Conservation (phyloP, 306 rosid genomes). For the Erythrophleum fordii region DNA sequence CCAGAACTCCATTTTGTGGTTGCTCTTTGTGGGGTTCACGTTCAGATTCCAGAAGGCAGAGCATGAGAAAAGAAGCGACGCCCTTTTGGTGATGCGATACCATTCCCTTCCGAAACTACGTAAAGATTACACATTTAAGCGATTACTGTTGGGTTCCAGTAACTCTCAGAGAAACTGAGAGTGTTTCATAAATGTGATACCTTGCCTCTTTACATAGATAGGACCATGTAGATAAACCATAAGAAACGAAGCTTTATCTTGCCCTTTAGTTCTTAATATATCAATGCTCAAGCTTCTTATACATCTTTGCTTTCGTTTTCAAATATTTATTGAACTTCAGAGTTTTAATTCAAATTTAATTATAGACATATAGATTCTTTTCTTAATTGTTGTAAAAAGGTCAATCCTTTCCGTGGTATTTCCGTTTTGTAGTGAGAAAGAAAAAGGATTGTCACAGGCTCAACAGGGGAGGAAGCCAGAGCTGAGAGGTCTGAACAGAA, state of each 20-base stretch:
- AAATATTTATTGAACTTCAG: neutral
- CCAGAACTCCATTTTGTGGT: constrained; percentile 9
- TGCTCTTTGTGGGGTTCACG: constrained; percentile 42
- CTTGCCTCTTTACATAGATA: constrained; percentile 6
- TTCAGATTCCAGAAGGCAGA: constrained; percentile 36
- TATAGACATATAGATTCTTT: constrained; percentile 43
- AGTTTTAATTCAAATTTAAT: neutral
- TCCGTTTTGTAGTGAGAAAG: constrained; percentile 18
- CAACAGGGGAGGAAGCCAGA: neutral
- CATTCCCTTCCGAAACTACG: constrained; percentile 2
- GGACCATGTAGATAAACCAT: neutral
- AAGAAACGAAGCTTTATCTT: neutral
- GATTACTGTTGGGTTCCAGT: neutral
- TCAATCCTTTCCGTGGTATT: constrained; percentile 49
- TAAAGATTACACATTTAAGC: neutral
- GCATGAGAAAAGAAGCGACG: neutral
- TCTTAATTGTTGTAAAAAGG: constrained; percentile 45
- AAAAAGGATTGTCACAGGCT: constrained; percentile 29
- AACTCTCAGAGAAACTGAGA: neutral
- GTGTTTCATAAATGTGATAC: neutral
- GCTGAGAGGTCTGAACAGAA: neutral
- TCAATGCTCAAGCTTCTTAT: neutral
- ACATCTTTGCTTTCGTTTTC: neutral
- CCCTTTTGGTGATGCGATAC: constrained; percentile 20
- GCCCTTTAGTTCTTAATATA: neutral